Base-by-base conservation (phyloP, 352 stramenopile genomes). In the Globisporangium camurandrum region DNA sequence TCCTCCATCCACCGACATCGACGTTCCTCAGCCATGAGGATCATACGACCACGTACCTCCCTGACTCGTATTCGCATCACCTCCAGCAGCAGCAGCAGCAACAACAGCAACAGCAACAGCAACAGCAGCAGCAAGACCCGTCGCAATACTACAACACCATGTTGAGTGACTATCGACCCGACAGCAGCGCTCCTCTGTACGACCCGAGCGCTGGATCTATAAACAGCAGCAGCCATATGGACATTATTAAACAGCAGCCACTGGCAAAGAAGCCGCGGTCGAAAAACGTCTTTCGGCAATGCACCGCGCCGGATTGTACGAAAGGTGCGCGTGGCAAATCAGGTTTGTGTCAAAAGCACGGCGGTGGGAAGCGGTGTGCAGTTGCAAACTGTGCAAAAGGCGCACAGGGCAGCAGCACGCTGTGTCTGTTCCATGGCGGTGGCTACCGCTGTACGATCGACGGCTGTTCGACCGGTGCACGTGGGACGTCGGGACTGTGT, bases 321-420 rank as follows among this genome's bases (percentile, higher is more conserved):
- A 93, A 93, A 57, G 76, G 79, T 36, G 81, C 78, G 37, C 77
- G 81, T 31, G 83, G 82, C 27, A 89, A 89, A 49, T 88, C 75
- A 11, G 77, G 81, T n/a, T 56, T 86, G 22, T 95, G 85, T 38
- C 84, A 92, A 24, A 84, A 87, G 50, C 85, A 95, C 60, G 85
- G 85, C 24, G 85, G 85, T 26, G 84, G 85, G 47, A 90, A 91
- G 59, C 75, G 76, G 19, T 95, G 85, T 46, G 64, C 67, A 0
- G 52, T 59, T 2, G 46, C 64, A 0, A 64, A 76, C 12, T 94
- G 85, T 57, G 60, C 73, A 33, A 94, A 95, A 52, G 84, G 85
- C 14, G 85, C 82, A 6, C 85, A 95, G 50, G 79, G 81, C 31
- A 86, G 71, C 54, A 90, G 73, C 56, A 72, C 52, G 46, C 73